These are phyloP conservation scores for Pythium periplocum DNA, from an alignment of 352 stramenopile species.

Conservation along the genomic window DNA sequence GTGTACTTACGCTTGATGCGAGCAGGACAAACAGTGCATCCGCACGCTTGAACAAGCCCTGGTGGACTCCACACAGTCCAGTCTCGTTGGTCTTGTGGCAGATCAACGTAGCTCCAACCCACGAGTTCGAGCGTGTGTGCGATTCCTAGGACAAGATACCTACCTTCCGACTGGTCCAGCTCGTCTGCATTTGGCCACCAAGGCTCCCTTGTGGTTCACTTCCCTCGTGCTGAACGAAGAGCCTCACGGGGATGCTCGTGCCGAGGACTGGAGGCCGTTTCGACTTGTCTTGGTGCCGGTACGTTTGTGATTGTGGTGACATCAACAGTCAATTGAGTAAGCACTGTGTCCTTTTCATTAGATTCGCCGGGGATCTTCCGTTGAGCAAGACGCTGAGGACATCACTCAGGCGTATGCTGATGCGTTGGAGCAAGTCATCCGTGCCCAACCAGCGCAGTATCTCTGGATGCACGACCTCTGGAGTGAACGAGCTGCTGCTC, in stretches of 20 bases:
- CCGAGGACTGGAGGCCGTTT: slow-evolving; percentile 29
- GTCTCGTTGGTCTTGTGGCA: slow-evolving; percentile 42
- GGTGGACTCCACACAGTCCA: slow-evolving; percentile 3
- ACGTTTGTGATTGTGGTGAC: not conserved
- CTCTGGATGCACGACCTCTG: slow-evolving; percentile 57
- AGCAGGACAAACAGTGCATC: slow-evolving; percentile 56
- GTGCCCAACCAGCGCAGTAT: slow-evolving; percentile 34
- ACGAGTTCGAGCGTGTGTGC: slow-evolving; percentile 16
- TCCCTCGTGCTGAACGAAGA: slow-evolving; percentile 32
- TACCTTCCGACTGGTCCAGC: slow-evolving; percentile 34
- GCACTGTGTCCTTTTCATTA: not conserved
- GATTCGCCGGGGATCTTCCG: not conserved
- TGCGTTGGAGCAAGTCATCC: slow-evolving; percentile 29
- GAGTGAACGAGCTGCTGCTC: slow-evolving; percentile 4
- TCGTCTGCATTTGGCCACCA: slow-evolving; percentile 26
- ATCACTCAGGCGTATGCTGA: slow-evolving; percentile 37
- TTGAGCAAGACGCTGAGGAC: not conserved
- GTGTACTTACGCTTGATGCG: not conserved
- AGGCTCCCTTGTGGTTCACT: slow-evolving; percentile 39
- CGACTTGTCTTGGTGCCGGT: slow-evolving; percentile 33
- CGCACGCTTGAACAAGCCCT: slow-evolving; percentile 24
- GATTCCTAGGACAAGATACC: slow-evolving; percentile 39
- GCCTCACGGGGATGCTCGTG: slow-evolving; percentile 14
- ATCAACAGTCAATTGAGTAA: not conserved
- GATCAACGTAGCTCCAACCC: slow-evolving; percentile 37